Evolutionary conservation across 257 asterid genomes (phyloP), one percentile per base, ranked within the genome.

Genomic region (Apocynum venetum): DNA sequence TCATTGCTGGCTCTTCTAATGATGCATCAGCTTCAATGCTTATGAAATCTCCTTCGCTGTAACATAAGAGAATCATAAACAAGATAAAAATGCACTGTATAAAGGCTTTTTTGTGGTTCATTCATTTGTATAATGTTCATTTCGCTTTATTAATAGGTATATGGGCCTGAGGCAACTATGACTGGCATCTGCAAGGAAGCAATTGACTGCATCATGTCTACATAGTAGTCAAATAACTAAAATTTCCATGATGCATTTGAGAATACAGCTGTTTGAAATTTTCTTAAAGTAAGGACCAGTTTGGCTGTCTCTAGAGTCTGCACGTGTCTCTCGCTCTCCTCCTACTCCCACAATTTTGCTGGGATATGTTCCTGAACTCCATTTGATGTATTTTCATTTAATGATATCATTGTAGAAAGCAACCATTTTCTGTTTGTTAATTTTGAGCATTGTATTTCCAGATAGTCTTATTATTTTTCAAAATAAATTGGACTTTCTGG

Each of bases 151-250:
- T 79, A 19, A 82, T 81, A 92, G 97, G 93, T 92, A 74, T 90
- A 92, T 38, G 97, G 97, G 66, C 97, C 94, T 13, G 97, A 89
- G 91, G 97, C 97, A 61, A 92, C 97, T 70, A 92, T 92, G 96
- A 92, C 96, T 43, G 97, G 97, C 71, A 92, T 92, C 72, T 90
- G 96, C 80, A 90, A 92, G 88, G 83, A 88, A 83, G 97, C 96
- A 14, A 92, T 92, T 79, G 96, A 92, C 66, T 90, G 95, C 81
- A 85, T 91, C 69, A 83, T 88, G 93, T 87, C 95, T 65, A 78
- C 82, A 84, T 91, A 88, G 1, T 91, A 84, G 77, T 68, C n/a
- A 46, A 49, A 40, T 11, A 56, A 15, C 57, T 60, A 43, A 41
- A 64, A 6, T 44, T 38, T 35, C 31, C 43, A 8, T 15, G 65